phyloP scores from a whole-genome alignment of 164 flowering plant species.

The Vitis rupestris region DNA sequence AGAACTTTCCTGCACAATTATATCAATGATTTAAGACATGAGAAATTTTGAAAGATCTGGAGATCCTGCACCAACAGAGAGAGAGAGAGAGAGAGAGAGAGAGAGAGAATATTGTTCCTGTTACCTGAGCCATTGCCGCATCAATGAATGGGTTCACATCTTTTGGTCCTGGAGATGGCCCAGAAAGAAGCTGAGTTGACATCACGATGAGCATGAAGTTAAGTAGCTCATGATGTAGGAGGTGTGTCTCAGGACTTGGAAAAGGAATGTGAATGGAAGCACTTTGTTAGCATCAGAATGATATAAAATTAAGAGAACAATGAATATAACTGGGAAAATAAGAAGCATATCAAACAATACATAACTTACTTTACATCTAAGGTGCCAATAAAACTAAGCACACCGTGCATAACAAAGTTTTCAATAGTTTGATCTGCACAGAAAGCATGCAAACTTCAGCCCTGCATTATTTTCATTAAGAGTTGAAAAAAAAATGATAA shows the following conservation, averaged over 20 bases:
- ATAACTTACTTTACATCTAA: constrained; percentile 72
- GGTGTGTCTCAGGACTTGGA: constrained; percentile 62
- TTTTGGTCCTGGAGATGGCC: constrained; percentile 79
- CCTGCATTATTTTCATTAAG: neutral
- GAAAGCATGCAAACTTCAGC: constrained; percentile 5
- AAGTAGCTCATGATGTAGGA: constrained; percentile 84
- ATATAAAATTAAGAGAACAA: constrained; percentile 21
- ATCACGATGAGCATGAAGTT: constrained; percentile 83
- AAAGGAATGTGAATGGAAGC: constrained; percentile 4
- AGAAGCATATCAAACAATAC: constrained; percentile 6
- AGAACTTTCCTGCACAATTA: constrained; percentile 60
- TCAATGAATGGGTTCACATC: constrained; percentile 90
- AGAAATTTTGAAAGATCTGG: neutral
- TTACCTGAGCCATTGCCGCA: constrained; percentile 86
- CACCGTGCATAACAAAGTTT: constrained; percentile 59
- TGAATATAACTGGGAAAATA: neutral
- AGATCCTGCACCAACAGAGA: neutral
- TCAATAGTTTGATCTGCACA: constrained; percentile 62
- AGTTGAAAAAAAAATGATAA: neutral
- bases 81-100: neutral
- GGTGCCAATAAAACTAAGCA: constrained; percentile 68
- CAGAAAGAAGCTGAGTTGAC: constrained; percentile 94
- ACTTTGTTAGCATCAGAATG: neutral
- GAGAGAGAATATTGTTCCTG: neutral
- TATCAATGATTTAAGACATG: neutral